phyloP scores from a whole-genome alignment of 495 filamentous ascomycete species.

The Penicillium robsamsonii region DNA sequence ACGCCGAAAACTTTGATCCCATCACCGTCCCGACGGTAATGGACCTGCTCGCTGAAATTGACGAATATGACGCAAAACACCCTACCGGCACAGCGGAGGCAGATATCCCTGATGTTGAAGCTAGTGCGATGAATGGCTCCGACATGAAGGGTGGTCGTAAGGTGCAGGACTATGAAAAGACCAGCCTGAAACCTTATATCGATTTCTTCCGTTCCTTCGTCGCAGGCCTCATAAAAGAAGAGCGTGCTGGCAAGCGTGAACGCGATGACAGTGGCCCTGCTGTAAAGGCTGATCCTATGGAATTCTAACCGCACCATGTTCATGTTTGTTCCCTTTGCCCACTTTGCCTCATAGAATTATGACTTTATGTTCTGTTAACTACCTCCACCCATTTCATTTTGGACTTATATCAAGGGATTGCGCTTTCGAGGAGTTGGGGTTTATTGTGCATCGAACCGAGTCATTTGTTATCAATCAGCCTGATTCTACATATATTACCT shows the following conservation, averaged over 20 bases:
- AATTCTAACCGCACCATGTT: constrained; percentile 37
- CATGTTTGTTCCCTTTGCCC: constrained; percentile 1
- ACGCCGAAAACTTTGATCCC: constrained; percentile 80
- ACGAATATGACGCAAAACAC: constrained; percentile 60
- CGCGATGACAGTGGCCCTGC: constrained; percentile 51
- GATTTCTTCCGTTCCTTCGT: constrained; percentile 87
- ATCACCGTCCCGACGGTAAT: constrained; percentile 83
- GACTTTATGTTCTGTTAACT: constrained; percentile 18
- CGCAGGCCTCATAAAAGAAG: constrained; percentile 72
- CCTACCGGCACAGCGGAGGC: constrained; percentile 28
- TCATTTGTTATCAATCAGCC: neutral
- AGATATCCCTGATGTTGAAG: constrained; percentile 39
- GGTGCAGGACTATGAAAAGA: constrained; percentile 92
- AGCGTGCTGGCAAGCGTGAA: constrained; percentile 71
- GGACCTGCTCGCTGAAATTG: constrained; percentile 74
- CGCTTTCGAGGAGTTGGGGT: constrained; percentile 3
- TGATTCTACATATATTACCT: neutral
- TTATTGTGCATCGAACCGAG: neutral
- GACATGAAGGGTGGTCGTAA: constrained; percentile 44
- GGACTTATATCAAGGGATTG: neutral
- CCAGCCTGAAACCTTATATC: constrained; percentile 86
- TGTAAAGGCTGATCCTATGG: constrained; percentile 53
- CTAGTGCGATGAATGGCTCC: constrained; percentile 35
- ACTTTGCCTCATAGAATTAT: constrained; percentile 8
- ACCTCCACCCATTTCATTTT: neutral